Conservation (phyloP, 306 rosid species). For the Trifolium subterraneum region DNA sequence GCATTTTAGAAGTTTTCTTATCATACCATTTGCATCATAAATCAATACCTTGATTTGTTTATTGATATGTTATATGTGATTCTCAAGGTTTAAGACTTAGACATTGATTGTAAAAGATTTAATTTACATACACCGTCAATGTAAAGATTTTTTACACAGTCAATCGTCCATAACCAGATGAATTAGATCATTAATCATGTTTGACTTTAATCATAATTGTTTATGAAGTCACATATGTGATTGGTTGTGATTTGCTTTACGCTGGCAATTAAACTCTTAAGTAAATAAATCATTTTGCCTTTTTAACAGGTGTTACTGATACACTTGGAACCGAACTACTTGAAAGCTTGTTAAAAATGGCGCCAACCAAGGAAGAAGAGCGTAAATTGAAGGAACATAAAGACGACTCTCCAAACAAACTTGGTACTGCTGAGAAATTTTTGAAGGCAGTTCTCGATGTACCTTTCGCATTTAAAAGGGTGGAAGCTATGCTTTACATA, state of each 20-base stretch:
- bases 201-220: background rate
- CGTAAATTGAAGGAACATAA: slow-evolving; percentile 79
- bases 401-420: slow-evolving; percentile 82
- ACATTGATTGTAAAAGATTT: background rate
- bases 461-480: slow-evolving; percentile 92
- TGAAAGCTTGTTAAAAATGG: slow-evolving; percentile 95
- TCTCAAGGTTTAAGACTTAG: background rate
- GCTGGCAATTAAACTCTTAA: background rate
- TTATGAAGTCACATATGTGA: background rate
- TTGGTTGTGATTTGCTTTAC: background rate
- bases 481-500: slow-evolving; percentile 92
- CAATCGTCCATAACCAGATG: too few species aligned
- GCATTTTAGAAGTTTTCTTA: too few species aligned
- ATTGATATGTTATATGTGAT: too few species aligned
- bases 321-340: slow-evolving; percentile 88
- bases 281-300: slow-evolving; percentile 17
- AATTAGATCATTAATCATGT: background rate
- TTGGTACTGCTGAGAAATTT: slow-evolving; percentile 92
- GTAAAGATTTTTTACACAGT: too few species aligned
- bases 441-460: slow-evolving; percentile 90
- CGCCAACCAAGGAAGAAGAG: slow-evolving; percentile 96
- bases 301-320: slow-evolving; percentile 74
- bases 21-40: too few species aligned
- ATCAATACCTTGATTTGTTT: too few species aligned
- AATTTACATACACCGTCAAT: background rate